Evolutionary conservation across 345 rosid species (phyloP).

Genomic region (Hypericum perforatum): DNA sequence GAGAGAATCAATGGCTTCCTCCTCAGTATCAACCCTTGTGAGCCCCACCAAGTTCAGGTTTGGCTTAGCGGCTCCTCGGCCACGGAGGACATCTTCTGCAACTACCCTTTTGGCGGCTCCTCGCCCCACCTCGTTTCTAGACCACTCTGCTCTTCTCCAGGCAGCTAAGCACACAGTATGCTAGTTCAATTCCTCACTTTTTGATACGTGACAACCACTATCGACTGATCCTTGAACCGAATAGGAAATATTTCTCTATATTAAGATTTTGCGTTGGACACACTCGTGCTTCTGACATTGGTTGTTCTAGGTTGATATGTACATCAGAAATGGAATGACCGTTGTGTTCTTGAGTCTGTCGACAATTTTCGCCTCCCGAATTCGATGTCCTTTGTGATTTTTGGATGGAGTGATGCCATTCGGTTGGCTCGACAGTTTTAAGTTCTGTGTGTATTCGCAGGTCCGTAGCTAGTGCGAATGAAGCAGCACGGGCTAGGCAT

Average conservation of each 20-base stretch:
- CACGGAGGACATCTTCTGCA: background rate
- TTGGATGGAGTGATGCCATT: background rate
- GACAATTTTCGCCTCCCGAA: conserved; percentile 20
- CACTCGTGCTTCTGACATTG: background rate
- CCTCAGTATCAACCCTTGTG: conserved; percentile 1
- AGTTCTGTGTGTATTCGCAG: conserved; percentile 20
- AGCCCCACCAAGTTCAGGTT: background rate
- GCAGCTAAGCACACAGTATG: conserved; percentile 59
- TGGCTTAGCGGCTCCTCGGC: background rate
- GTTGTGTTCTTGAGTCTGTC: conserved; percentile 80
- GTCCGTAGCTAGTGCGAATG: conserved; percentile 53
- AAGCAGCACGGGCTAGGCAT: conserved; percentile 72
- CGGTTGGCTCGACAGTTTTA: no score
- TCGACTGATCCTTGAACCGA: no score
- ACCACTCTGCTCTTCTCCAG: conserved; percentile 28
- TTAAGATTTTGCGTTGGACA: background rate
- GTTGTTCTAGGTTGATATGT: conserved; percentile 46
- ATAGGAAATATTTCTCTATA: no score
- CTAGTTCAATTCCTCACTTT: background rate
- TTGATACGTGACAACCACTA: no score
- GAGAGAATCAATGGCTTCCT: conserved; percentile 4
- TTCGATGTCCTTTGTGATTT: background rate
- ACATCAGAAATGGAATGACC: conserved; percentile 62
- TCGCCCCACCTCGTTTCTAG: conserved; percentile 20
- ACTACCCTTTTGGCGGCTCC: conserved; percentile 5